A percentile compares a stretch with the other conserved stretches of the same genome.
Evolutionary conservation across 495 filamentous ascomycete species (phyloP).

Genomic region (Pyrenula massariospora): DNA sequence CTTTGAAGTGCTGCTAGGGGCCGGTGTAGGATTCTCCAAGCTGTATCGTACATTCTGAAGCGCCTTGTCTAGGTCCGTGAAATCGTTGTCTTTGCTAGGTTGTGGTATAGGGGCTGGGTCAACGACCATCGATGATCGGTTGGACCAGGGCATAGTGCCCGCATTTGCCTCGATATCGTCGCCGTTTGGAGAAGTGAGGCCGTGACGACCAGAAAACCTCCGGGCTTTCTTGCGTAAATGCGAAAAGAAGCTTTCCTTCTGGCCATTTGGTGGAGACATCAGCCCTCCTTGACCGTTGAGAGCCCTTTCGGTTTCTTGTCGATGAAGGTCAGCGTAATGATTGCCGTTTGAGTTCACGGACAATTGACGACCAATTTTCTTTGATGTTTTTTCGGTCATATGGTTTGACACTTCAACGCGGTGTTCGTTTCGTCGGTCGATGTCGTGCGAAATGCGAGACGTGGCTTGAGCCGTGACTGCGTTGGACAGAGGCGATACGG

Average conservation of each 20-base stretch:
- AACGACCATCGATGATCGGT: slow-evolving; percentile 72
- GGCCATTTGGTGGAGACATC: slow-evolving; percentile 51
- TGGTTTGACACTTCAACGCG: slow-evolving; percentile 21
- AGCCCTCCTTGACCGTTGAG: slow-evolving; percentile 69
- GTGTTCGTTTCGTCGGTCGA: slow-evolving; percentile 15
- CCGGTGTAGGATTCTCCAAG: slow-evolving; percentile 39
- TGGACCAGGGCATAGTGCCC: slow-evolving; percentile 80
- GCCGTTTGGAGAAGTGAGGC: slow-evolving; percentile 54
- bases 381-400: slow-evolving; percentile 50
- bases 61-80: slow-evolving; percentile 67
- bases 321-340: slow-evolving; percentile 75
- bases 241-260: slow-evolving; percentile 94
- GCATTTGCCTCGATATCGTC: slow-evolving; percentile 89
- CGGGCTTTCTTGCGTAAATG: slow-evolving; percentile 91
- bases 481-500: slow-evolving; percentile 87
- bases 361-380: slow-evolving; percentile 93
- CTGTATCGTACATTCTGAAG: slow-evolving; percentile 58
- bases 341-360: slow-evolving; percentile 92
- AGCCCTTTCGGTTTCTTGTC: slow-evolving; percentile 83
- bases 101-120: slow-evolving; percentile 46
- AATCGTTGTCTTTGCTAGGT: slow-evolving; percentile 43
- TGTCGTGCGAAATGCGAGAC: slow-evolving; percentile 19
- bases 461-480: slow-evolving; percentile 83
- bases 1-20: slow-evolving; percentile 40
- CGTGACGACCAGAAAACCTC: slow-evolving; percentile 81